phyloP scores from a whole-genome alignment of 306 rosid genomes.

The Canavalia ensiformis region DNA sequence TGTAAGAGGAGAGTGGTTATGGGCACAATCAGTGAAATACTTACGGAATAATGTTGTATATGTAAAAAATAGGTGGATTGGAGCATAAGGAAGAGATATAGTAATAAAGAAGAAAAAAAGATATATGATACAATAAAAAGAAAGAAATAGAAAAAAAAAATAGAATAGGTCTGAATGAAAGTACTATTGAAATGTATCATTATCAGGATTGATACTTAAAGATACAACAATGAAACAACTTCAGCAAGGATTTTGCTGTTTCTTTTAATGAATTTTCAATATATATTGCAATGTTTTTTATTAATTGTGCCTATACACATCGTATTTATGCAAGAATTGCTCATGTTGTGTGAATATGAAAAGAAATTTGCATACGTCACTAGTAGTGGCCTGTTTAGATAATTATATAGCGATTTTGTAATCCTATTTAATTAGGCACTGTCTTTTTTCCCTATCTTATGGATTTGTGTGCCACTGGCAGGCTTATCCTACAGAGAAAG shows the following conservation, averaged over 20 bases:
- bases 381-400: background rate
- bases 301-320: background rate
- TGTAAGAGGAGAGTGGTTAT: background rate
- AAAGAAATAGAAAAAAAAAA: too few species aligned
- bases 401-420: background rate
- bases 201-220: background rate
- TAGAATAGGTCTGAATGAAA: too few species aligned
- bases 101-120: too few species aligned
- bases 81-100: too few species aligned
- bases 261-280: background rate
- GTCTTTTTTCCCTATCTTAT: background rate
- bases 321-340: background rate
- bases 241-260: background rate
- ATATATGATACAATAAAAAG: too few species aligned
- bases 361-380: background rate
- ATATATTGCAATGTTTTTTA: background rate
- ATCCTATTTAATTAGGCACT: background rate
- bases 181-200: too few species aligned
- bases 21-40: background rate
- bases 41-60: too few species aligned
- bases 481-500: constrained; percentile 65
- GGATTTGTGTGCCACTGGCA: background rate
- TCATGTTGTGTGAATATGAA: background rate
- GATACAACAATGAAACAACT: background rate
- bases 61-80: too few species aligned